Base-by-base conservation (phyloP, 2,329 filamentous ascomycete species). In the Tolypocladium nubicola region DNA sequence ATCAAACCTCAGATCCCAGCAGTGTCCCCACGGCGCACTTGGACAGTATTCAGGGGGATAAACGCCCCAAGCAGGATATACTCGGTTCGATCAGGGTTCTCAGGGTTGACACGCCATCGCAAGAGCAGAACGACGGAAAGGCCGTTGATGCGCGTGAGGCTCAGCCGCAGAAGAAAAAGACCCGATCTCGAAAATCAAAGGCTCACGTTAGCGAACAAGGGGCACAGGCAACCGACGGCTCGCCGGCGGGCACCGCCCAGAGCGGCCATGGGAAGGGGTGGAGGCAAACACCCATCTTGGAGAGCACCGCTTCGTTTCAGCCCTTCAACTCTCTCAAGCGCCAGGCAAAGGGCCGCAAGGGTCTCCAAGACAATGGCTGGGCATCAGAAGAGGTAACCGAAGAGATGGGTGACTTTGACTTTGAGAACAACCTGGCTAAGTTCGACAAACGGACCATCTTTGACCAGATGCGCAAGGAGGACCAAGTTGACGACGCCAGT, bases 361-460 rank as follows among this genome's bases (percentile, higher is more conserved):
- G 69, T 52, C 69, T 68, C 37, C 71, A 71, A 10, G 82, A 90
- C 49, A 95, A 90, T 68, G 93, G 90, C 4, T 97, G 93, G 92
- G 91, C 90, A 4, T 97, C 93, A 0, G 94, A 97, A 68, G 93
- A 97, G 67, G 92, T 93, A 26, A 97, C 90, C 0, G 94, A 97
- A 72, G 93, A 95, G 68, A 83, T 94, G 78, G 90, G 89, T 13
- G 94, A 97, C 60, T 97, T 97, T 65, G 93, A 97, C 71, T 97
- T 97, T 66, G 86, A 89, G 65, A 86, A 85, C 56, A 91, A 91
- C 62, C 79, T 97, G 38, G 92, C 90, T 52, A 96, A 96, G 67
- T 97, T 97, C 65, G 92, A 97, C 76, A 97, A 97, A 75, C 84
- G 87, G 57, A 86, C 86, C 1, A 84, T 97, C 10, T 99, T 99